A percentile compares a stretch with the other conserved stretches of the same genome.
Evolutionary conservation across 352 stramenopile genomes (phyloP).

Genomic region (Phytopythium delawarense): DNA sequence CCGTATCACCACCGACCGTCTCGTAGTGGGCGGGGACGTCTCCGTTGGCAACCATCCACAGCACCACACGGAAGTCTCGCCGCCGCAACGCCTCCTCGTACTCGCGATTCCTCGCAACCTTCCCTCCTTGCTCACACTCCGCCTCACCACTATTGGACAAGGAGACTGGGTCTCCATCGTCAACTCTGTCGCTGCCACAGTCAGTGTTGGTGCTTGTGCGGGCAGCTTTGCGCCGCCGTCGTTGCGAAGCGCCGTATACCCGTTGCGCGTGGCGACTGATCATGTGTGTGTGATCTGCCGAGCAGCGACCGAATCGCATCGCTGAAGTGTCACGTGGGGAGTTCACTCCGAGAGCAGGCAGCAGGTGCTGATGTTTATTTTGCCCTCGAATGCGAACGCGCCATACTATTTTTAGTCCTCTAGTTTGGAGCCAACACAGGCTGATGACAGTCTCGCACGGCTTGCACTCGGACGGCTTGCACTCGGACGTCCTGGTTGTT

Average conservation of each 20-base stretch:
- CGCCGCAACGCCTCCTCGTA: constrained; percentile 53
- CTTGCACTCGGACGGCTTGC: background rate
- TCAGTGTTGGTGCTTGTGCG: background rate
- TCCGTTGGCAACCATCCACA: constrained; percentile 71
- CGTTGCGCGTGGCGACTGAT: background rate
- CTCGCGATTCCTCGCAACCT: constrained; percentile 3
- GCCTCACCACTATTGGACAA: background rate
- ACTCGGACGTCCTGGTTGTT: no score
- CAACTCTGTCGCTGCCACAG: background rate
- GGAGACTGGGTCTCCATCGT: background rate
- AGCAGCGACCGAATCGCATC: background rate
- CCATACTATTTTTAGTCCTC: background rate
- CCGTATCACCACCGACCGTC: constrained; percentile 48
- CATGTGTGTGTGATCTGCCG: background rate
- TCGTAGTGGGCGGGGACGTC: constrained; percentile 47
- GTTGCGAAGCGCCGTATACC: background rate
- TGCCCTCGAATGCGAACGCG: background rate
- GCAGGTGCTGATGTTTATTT: background rate
- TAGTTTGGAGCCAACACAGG: background rate
- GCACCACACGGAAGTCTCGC: constrained; percentile 50
- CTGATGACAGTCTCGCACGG: background rate
- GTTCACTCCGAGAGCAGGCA: background rate
- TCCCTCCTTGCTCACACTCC: background rate
- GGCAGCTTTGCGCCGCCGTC: background rate
- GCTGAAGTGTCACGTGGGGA: no score